phyloP scores from a whole-genome alignment of 176 grass and related monocot genomes.

The Oryza nivara region DNA sequence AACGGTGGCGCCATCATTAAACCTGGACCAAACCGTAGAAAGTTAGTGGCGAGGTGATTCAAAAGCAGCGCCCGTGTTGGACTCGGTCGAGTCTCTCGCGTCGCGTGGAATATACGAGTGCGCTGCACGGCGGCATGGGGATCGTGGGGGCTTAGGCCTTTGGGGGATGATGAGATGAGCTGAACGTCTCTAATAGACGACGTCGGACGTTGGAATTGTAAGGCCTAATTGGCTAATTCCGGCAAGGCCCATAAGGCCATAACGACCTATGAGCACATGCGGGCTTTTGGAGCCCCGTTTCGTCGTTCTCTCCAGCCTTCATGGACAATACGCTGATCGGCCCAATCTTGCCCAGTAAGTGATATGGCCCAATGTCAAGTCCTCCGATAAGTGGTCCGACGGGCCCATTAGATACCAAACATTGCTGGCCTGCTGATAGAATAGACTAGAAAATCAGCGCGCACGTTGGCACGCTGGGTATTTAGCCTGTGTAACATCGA shows the following conservation, averaged over 20 bases:
- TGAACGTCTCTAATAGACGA: background rate
- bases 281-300: background rate
- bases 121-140: background rate
- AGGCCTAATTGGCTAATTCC: background rate
- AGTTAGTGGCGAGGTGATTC: background rate
- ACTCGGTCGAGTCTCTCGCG: conserved; percentile 37
- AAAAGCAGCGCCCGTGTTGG: conserved; percentile 52
- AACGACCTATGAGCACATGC: background rate
- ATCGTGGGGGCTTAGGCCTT: background rate
- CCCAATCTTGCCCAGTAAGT: too few relatives aligned
- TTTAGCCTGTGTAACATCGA: too few relatives aligned
- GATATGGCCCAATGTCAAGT: too few relatives aligned
- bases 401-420: too few relatives aligned
- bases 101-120: background rate
- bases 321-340: too few relatives aligned
- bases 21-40: conserved; percentile 25
- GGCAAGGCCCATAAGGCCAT: background rate
- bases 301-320: background rate
- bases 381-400: too few relatives aligned
- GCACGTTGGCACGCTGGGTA: too few relatives aligned
- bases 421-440: too few relatives aligned
- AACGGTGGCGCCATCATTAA: conserved; percentile 27
- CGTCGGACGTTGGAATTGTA: background rate
- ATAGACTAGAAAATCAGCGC: too few relatives aligned
- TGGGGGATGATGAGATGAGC: background rate